These are phyloP conservation scores for Cordyceps cateniannulata DNA, from an alignment of 2,329 filamentous ascomycete genomes.

Conservation along the genomic window DNA sequence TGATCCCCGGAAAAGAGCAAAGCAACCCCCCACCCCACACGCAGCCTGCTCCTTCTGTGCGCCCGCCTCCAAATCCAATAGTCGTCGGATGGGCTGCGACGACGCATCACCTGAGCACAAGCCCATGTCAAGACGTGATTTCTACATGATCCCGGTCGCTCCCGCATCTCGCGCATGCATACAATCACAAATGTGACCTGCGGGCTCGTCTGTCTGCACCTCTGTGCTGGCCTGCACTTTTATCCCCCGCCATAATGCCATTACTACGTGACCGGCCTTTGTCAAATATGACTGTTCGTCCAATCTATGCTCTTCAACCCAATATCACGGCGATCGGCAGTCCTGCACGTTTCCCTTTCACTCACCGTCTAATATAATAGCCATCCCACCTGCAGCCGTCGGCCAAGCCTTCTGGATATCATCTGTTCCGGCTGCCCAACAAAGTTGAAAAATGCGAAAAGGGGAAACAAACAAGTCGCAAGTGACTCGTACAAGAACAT, in stretches of 20 bases:
- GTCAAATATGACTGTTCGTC: not conserved
- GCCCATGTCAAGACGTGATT: not conserved
- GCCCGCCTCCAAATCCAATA: not conserved
- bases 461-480: not conserved
- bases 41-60: not conserved
- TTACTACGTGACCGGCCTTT: not conserved
- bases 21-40: not conserved
- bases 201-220: not conserved
- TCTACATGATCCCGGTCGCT: not conserved
- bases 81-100: not conserved
- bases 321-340: not conserved
- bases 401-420: not conserved
- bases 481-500: not conserved
- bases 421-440: not conserved
- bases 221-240: not conserved
- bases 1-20: not conserved
- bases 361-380: too few species aligned
- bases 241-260: not conserved
- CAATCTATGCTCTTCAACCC: not conserved
- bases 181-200: not conserved
- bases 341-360: not conserved
- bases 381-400: not conserved
- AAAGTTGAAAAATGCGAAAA: not conserved
- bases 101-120: not conserved
- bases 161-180: not conserved